Conservation (phyloP, 2,329 filamentous ascomycete species). For the Exophiala dermatitidis region DNA sequence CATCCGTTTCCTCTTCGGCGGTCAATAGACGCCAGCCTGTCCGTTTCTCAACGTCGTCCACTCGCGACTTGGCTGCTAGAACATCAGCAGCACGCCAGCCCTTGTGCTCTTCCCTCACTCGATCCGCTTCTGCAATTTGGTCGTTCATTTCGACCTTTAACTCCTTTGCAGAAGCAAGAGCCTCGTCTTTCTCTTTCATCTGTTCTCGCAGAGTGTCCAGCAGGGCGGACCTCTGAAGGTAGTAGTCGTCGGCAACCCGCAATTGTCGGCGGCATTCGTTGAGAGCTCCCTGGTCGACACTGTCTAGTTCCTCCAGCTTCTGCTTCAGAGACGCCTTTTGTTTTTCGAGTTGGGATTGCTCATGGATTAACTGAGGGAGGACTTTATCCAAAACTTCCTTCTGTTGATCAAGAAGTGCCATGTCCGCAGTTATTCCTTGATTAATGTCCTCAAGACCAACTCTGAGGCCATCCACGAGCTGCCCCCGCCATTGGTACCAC, state of each 20-base stretch:
- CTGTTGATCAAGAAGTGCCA: conserved; percentile 58
- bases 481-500: conserved; percentile 98
- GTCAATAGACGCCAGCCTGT: conserved; percentile 42
- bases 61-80: conserved; percentile 64
- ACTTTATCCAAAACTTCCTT: conserved; percentile 60
- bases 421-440: conserved; percentile 69
- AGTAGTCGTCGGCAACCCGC: conserved; percentile 55
- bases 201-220: conserved; percentile 61
- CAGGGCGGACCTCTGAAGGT: conserved; percentile 61
- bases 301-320: conserved; percentile 66
- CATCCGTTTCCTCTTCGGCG: conserved; percentile 29
- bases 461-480: conserved; percentile 73
- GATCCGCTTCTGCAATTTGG: conserved; percentile 76
- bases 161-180: conserved; percentile 55
- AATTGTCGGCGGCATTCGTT: conserved; percentile 65
- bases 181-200: conserved; percentile 58
- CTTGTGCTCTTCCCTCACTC: conserved; percentile 75
- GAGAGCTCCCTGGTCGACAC: conserved; percentile 55
- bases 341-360: conserved; percentile 53
- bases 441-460: conserved; percentile 69
- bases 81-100: conserved; percentile 85
- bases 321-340: conserved; percentile 63
- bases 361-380: conserved; percentile 58
- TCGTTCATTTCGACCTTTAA: conserved; percentile 62
- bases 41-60: conserved; percentile 35